A percentile compares a stretch with the other conserved stretches of the same genome.
Conservation (phyloP, 768 basidiomycete species). For the Lentinula boryana region DNA sequence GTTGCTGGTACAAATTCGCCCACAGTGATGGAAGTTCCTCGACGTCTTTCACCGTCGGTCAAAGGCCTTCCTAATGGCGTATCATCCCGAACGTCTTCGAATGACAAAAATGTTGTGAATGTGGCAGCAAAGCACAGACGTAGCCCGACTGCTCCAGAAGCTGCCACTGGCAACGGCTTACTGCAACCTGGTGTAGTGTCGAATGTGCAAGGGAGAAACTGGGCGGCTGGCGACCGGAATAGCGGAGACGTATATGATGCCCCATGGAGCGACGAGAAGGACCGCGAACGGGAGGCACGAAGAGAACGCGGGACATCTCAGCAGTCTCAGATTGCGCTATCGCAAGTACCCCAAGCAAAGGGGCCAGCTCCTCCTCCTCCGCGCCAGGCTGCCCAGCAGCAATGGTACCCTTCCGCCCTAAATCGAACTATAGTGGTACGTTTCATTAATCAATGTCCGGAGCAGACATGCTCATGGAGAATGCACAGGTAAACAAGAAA, state of each 20-base stretch:
- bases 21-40: conserved; percentile 32
- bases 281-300: neutral
- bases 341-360: conserved; percentile 17
- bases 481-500: conserved; percentile 67
- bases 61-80: neutral
- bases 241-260: conserved; percentile 25
- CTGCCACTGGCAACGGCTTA: conserved; percentile 35
- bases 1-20: conserved; percentile 38
- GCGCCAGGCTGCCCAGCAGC: conserved; percentile 17
- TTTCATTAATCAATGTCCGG: neutral
- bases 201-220: conserved; percentile 28
- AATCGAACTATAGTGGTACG: conserved; percentile 33
- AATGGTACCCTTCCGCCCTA: conserved; percentile 7
- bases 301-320: conserved; percentile 9
- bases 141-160: conserved; percentile 67
- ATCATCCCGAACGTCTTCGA: neutral
- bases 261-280: neutral
- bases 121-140: conserved; percentile 48
- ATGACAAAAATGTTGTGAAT: conserved; percentile 17
- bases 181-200: conserved; percentile 18
- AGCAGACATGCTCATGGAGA: neutral
- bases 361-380: conserved; percentile 2
- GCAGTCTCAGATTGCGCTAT: conserved; percentile 23
- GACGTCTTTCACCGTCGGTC: conserved; percentile 11
- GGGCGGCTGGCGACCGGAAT: conserved; percentile 39